Evolutionary conservation across 73 alveolate genomes (phyloP).

Genomic region (Blepharisma stoltei): DNA sequence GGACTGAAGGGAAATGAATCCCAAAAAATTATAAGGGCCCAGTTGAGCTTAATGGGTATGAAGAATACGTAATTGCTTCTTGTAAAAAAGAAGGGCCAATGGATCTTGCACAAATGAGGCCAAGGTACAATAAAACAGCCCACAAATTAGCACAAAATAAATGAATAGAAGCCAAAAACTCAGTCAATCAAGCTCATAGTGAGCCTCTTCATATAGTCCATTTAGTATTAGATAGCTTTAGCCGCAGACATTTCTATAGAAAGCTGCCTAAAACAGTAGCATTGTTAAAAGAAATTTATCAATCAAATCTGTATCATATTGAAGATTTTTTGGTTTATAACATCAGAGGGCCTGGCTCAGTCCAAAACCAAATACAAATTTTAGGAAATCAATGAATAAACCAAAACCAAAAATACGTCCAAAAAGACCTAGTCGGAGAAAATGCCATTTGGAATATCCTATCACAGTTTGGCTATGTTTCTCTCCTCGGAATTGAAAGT

Average conservation of each 20-base stretch:
- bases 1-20: too few species aligned
- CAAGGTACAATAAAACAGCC: background rate
- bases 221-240: background rate
- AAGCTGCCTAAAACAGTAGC: slow-evolving; percentile 9
- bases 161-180: too few species aligned
- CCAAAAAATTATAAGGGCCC: background rate
- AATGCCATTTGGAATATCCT: too few species aligned
- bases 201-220: background rate
- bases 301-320: too few species aligned
- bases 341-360: too few species aligned
- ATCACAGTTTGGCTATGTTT: too few species aligned
- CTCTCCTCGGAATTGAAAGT: too few species aligned
- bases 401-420: too few species aligned
- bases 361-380: too few species aligned
- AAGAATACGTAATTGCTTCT: background rate
- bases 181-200: background rate
- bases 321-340: too few species aligned
- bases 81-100: background rate
- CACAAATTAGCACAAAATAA: background rate
- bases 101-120: background rate
- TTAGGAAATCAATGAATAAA: too few species aligned
- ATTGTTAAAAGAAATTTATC: background rate
- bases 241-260: slow-evolving; percentile 24
- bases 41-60: background rate
- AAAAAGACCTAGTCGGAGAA: too few species aligned